Evolutionary conservation across 164 flowering plant genomes (phyloP).

Genomic region (Pachysandra terminalis): DNA sequence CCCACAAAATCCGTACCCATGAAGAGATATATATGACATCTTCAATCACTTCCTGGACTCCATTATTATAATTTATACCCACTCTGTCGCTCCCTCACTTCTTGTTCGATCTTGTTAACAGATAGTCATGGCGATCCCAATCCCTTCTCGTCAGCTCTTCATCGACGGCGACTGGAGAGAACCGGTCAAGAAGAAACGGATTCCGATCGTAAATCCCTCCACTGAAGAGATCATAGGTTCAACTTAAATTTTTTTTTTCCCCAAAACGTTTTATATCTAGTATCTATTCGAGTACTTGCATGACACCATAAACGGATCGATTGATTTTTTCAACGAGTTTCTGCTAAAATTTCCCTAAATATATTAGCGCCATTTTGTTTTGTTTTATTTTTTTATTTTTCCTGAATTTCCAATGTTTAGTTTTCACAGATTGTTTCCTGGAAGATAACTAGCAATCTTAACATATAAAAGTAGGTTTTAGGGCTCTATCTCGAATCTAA

Average conservation of each 20-base stretch:
- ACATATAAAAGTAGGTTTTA: not conserved
- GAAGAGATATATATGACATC: no score
- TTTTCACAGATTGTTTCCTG: no score
- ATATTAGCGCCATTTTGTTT: not conserved
- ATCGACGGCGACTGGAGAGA: conserved; percentile 87
- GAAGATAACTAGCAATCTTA: not conserved
- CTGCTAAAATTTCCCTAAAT: not conserved
- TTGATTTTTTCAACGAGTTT: not conserved
- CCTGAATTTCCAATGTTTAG: not conserved
- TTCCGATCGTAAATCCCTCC: conserved; percentile 81
- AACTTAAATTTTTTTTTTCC: conserved; percentile 11
- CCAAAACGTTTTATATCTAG: no score
- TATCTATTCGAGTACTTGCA: no score
- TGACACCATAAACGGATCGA: no score
- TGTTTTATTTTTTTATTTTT: no score
- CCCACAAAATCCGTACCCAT: no score
- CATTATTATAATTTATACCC: no score
- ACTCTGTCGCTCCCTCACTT: no score
- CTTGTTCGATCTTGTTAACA: not conserved
- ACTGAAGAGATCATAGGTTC: conserved; percentile 77
- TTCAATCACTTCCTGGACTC: no score
- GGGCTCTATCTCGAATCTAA: not conserved
- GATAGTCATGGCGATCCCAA: conserved; percentile 42
- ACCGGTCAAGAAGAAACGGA: conserved; percentile 55
- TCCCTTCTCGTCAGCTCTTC: conserved; percentile 75